Conservation (phyloP, 2,329 filamentous ascomycete species). For the Ascochyta viciae-villosae region DNA sequence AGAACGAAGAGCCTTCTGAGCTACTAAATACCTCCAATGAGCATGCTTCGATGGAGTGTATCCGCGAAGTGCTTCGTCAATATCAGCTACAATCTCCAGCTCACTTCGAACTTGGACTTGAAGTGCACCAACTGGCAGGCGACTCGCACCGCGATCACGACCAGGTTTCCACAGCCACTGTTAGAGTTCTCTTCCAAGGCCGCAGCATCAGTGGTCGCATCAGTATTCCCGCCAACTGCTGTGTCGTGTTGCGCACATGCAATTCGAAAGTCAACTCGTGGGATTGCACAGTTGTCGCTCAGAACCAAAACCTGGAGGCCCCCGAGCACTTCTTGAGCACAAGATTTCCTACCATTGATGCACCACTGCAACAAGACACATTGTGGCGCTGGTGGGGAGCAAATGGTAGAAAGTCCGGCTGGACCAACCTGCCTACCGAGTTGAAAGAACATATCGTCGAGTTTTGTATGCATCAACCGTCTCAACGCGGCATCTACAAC, state of each 20-base stretch:
- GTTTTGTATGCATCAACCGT: slow-evolving; percentile 24
- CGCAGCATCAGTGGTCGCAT: not conserved
- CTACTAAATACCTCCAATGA: not conserved
- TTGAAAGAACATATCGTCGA: slow-evolving; percentile 35
- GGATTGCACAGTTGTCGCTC: not conserved
- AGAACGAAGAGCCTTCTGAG: not conserved
- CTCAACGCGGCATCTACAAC: not conserved
- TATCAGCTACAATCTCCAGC: not conserved
- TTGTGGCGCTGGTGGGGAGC: slow-evolving; percentile 30
- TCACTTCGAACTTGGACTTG: slow-evolving; percentile 1
- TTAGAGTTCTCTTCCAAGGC: not conserved
- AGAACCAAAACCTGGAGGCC: not conserved
- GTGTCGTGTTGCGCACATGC: not conserved
- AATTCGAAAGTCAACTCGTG: not conserved
- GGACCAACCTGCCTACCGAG: slow-evolving; percentile 33
- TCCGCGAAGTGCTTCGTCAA: not conserved
- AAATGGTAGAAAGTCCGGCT: slow-evolving; percentile 38
- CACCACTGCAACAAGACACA: not conserved
- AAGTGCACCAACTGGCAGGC: not conserved
- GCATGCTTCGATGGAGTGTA: not conserved
- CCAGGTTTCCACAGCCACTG: not conserved
- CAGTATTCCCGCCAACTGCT: not conserved
- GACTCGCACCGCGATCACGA: no score
- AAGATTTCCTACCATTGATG: slow-evolving; percentile 5
- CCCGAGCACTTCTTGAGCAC: slow-evolving; percentile 14